Evolutionary conservation across 768 basidiomycete species (phyloP).

Genomic region (Lactifluus rugatus): DNA sequence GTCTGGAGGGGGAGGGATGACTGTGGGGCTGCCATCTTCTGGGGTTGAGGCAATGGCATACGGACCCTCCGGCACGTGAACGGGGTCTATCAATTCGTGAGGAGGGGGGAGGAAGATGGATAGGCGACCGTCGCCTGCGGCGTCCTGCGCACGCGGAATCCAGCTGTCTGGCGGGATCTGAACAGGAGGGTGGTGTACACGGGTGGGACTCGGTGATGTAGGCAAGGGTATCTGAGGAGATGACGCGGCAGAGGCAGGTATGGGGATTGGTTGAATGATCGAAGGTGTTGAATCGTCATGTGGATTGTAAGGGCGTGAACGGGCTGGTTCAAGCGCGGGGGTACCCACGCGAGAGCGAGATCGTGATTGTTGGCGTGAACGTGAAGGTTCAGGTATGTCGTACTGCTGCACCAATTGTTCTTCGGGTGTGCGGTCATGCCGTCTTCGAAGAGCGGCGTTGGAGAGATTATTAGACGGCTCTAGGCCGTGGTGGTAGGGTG

Average conservation of each 20-base stretch:
- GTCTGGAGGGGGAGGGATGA: background rate
- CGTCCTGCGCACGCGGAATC: constrained; percentile 17
- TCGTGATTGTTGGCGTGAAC: constrained; percentile 7
- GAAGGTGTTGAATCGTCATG: constrained; percentile 16
- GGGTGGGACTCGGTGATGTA: background rate
- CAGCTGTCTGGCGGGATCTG: constrained; percentile 18
- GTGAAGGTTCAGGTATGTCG: background rate
- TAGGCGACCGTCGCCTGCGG: constrained; percentile 12
- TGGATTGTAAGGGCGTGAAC: constrained; percentile 16
- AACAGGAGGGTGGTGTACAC: constrained; percentile 6
- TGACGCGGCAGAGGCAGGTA: constrained; percentile 7
- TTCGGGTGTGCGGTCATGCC: background rate
- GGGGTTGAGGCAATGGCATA: constrained; percentile 13
- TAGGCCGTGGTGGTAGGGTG: constrained; percentile 10
- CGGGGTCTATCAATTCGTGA: constrained; percentile 9
- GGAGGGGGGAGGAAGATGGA: constrained; percentile 18
- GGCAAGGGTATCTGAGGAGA: background rate
- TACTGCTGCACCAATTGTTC: background rate
- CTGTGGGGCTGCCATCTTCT: constrained; percentile 13
- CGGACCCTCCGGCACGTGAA: constrained; percentile 5
- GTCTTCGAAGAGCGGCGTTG: background rate
- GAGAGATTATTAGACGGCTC: background rate
- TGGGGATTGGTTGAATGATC: constrained; percentile 17
- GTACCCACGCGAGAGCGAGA: constrained; percentile 8
- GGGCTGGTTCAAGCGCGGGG: constrained; percentile 2